A percentile compares a stretch with the other conserved stretches of the same genome.
phyloP scores from a whole-genome alignment of 2,329 filamentous ascomycete species.

The Colletotrichum abscissum region DNA sequence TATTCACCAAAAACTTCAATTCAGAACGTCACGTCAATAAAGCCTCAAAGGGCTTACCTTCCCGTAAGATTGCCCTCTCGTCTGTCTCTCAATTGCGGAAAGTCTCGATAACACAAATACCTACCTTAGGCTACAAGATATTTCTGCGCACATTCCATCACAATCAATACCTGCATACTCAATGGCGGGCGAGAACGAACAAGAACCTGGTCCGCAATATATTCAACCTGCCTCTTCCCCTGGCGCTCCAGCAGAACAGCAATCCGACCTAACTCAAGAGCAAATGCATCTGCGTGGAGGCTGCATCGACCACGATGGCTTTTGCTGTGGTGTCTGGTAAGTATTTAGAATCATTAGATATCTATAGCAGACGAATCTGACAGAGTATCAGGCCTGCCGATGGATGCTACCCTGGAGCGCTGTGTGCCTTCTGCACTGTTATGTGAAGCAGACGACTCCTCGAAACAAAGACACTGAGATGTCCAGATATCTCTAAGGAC shows the following conservation, averaged over 20 bases:
- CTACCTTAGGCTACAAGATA: background rate
- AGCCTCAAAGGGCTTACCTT: background rate
- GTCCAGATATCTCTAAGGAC: accelerated
- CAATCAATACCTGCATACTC: background rate
- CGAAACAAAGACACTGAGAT: background rate
- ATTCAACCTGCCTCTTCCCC: background rate
- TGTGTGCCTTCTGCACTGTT: background rate
- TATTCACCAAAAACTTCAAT: background rate
- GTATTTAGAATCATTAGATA: background rate
- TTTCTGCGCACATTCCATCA: background rate
- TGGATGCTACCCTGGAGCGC: background rate
- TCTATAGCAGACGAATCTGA: background rate
- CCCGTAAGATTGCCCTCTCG: background rate
- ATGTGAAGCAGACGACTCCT: background rate
- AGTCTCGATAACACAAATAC: background rate
- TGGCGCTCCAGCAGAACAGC: background rate
- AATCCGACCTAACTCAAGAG: background rate
- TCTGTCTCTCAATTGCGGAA: background rate
- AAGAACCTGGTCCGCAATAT: background rate
- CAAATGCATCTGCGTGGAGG: background rate
- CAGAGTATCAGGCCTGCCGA: background rate
- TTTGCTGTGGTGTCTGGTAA: background rate
- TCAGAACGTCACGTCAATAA: background rate
- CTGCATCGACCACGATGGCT: background rate
- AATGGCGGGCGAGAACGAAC: background rate